These are phyloP conservation scores for Candolleomyces aberdarensis DNA, from an alignment of 768 basidiomycete species.

Conservation along the genomic window DNA sequence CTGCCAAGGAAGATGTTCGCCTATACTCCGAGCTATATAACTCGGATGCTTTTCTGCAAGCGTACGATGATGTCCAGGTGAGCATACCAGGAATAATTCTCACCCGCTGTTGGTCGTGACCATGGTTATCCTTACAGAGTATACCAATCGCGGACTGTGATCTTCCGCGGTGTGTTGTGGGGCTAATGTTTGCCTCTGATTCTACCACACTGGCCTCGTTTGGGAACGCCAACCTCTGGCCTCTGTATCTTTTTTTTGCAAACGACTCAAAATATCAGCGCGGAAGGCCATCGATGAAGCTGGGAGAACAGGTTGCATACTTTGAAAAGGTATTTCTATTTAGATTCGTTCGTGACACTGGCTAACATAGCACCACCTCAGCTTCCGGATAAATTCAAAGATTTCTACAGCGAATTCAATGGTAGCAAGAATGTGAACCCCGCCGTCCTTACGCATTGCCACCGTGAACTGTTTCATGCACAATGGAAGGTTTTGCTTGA, in stretches of 20 bases:
- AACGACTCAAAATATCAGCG: background rate
- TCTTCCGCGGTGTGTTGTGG: constrained; percentile 16
- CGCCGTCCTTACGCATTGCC: too few species aligned
- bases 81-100: background rate
- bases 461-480: too few species aligned
- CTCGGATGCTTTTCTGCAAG: constrained; percentile 16
- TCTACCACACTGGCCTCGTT: background rate
- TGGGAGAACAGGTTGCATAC: background rate
- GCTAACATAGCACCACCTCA: constrained; percentile 10
- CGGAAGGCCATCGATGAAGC: background rate
- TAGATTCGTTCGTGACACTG: too few species aligned
- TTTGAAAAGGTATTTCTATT: background rate
- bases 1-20: constrained; percentile 7
- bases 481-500: too few species aligned
- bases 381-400: constrained; percentile 15
- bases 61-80: constrained; percentile 6
- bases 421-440: too few species aligned
- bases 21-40: constrained; percentile 17
- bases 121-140: background rate
- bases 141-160: background rate
- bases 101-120: too few species aligned
- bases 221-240: background rate
- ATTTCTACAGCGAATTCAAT: constrained; percentile 6
- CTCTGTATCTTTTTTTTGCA: background rate
- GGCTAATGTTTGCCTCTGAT: background rate